phyloP scores from a whole-genome alignment of 2,329 filamentous ascomycete species.

The Akanthomyces uredinophilus region DNA sequence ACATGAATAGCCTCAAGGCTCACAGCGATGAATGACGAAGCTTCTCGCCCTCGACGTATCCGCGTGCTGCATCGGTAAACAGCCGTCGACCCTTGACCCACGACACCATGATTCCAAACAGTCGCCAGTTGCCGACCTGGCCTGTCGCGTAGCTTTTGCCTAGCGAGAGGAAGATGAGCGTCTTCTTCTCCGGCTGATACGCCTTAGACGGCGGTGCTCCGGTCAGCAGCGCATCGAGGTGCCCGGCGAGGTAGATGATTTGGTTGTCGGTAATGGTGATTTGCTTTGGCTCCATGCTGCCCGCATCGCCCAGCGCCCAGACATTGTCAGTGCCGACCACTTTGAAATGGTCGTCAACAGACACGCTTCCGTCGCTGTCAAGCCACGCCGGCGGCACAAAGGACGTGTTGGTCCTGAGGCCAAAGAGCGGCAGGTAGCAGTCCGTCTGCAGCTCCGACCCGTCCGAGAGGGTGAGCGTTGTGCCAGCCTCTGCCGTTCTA shows the following conservation, averaged over 20 bases:
- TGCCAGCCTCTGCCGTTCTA: constrained; percentile 8
- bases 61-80: constrained; percentile 27
- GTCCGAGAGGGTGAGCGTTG: constrained; percentile 27
- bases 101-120: constrained; percentile 28
- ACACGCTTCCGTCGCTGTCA: constrained; percentile 28
- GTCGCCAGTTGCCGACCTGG: constrained; percentile 29
- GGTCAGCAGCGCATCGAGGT: constrained; percentile 25
- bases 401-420: constrained; percentile 37
- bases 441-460: constrained; percentile 28
- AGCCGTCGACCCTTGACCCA: constrained; percentile 30
- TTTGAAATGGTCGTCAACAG: constrained; percentile 30
- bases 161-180: constrained; percentile 26
- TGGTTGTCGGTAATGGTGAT: constrained; percentile 29
- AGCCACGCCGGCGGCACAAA: constrained; percentile 33
- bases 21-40: constrained; percentile 21
- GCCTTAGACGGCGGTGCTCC: constrained; percentile 8
- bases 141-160: constrained; percentile 26
- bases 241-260: constrained; percentile 27
- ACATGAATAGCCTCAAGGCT: background rate
- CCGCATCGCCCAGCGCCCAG: constrained; percentile 39
- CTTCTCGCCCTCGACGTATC: constrained; percentile 26
- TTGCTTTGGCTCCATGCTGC: constrained; percentile 35
- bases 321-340: constrained; percentile 30
- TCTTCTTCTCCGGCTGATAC: constrained; percentile 23
- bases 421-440: constrained; percentile 41